phyloP scores from a whole-genome alignment of 192 early-diverging fungal genomes.

The Coemansia sp. region DNA sequence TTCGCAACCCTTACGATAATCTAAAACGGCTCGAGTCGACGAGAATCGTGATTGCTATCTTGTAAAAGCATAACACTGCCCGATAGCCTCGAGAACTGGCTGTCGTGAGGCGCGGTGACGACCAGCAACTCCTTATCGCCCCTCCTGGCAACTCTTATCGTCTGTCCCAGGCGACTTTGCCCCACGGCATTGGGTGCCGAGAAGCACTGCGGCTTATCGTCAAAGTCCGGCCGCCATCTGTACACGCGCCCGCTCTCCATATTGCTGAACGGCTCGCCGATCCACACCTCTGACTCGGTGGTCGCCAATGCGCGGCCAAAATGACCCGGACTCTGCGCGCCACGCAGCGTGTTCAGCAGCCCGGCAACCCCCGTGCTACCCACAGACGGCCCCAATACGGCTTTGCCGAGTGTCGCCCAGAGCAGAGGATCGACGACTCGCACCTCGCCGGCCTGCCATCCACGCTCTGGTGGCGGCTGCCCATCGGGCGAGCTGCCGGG shows the following conservation, averaged over 20 bases:
- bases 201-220: constrained; percentile 19
- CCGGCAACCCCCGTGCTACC: constrained; percentile 22
- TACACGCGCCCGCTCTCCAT: constrained; percentile 41
- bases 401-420: constrained; percentile 6
- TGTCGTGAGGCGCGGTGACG: constrained; percentile 43
- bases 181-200: constrained; percentile 11
- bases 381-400: no score
- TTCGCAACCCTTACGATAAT: constrained; percentile 1
- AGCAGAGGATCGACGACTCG: constrained; percentile 39
- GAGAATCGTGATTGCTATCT: background rate
- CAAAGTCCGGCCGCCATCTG: constrained; percentile 21
- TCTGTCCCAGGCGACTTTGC: constrained; percentile 31
- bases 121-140: constrained; percentile 19
- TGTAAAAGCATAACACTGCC: constrained; percentile 31
- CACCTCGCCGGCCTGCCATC: constrained; percentile 54
- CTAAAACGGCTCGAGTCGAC: background rate
- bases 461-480: constrained; percentile 24
- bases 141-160: constrained; percentile 3
- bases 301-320: constrained; percentile 48
- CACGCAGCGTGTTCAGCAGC: constrained; percentile 32
- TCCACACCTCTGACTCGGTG: constrained; percentile 33
- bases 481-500: background rate
- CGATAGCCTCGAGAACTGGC: constrained; percentile 39
- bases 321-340: constrained; percentile 48
- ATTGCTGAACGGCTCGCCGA: constrained; percentile 51